Base-by-base conservation (phyloP, 495 filamentous ascomycete genomes). In the Durotheca rogersii region DNA sequence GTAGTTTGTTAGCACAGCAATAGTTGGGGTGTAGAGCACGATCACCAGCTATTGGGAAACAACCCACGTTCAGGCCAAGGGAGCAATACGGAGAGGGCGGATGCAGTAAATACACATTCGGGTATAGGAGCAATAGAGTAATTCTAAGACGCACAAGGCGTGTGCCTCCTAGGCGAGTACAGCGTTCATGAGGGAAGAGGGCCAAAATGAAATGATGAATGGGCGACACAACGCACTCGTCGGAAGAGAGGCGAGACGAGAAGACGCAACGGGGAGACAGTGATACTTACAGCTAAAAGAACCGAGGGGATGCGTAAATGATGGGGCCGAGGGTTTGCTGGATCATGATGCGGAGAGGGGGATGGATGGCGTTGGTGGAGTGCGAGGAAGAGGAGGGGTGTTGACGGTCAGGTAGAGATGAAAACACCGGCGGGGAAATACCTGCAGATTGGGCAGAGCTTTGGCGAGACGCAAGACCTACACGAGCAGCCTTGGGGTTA, bases 211-310 rank as follows among this genome's bases (percentile, higher is more conserved):
- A n/a, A n/a, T n/a, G n/a, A n/a, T n/a, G n/a, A n/a, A 25, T 15
- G 10, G 19, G 21, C 20, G 1, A 19, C 4, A 18, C 9, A 20
- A 3, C 15, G 15, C 16, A 29, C 2, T 10, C 15, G 31, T 18
- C 16, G 35, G n/a, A 25, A 29, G 17, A 32, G 10, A 58, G 37
- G 30, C 21, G 30, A 14, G 19, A 51, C 20, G 27, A 19, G 34
- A 19, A 37, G 46, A 12, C 16, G 20, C 9, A 23, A n/a, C 4
- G 7, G 16, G 2, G 18, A 16, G 6, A 12, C n/a, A 31, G 18
- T n/a, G n/a, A 34, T 36, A 50, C 61, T 62, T 37, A 62, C 54
- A 65, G 32, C 48, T 61, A 64, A 43, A 48, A 56, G 27, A 58
- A 50, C 18, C 51, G 43, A 29, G 45, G 56, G 10, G 39, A 43